Evolutionary conservation across 192 early-diverging fungal genomes (phyloP), one percentile per base, ranked within the genome.

Genomic region (Helicostylum pulchrum): DNA sequence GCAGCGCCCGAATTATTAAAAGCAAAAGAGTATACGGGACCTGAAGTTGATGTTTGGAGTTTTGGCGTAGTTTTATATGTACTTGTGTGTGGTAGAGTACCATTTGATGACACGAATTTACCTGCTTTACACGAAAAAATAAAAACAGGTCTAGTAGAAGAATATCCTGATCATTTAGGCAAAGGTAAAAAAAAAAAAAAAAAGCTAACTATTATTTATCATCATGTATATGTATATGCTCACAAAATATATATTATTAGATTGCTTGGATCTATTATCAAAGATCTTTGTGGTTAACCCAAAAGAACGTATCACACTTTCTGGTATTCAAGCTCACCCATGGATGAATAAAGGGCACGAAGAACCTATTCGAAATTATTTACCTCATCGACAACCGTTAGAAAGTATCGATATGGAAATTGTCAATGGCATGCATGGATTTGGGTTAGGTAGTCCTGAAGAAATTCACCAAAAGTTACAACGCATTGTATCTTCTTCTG

Each of bases 31-130:
- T 94, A 94, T 64, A 86, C 82, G 7, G 92, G 92, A 0, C 92
- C 92, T 20, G 92, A 94, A 77, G 90, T 94, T 1, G 92, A 94
- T 67, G 88, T 94, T 67, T 94, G 92, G 92, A 90, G 88, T 71
- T 79, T 87, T 82, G 91, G 92, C 19, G 88, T 94, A 21, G 89
- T 94, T 20, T 70, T 94, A 20, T 94, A 90, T 66, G 91, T 91
- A 32, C 83, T 94, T 65, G 78, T 94, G 7, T 92, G 90, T 70
- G 92, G 92, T 0, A 85, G 91, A 66, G 83, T 90, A 21, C 92
- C 92, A 0, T 94, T 94, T 72, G 92, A 94, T 59, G 90, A 92
- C 73, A 87, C 89, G 15, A 90, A 89, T 60, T 81, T 92, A 70
- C 89, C 90, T 59, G 90, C 89, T 62, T 81, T 94, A 12, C 92